Evolutionary conservation across 2,329 filamentous ascomycete genomes (phyloP), one percentile per base, ranked within the genome.

Genomic region (Aureobasidium musti): DNA sequence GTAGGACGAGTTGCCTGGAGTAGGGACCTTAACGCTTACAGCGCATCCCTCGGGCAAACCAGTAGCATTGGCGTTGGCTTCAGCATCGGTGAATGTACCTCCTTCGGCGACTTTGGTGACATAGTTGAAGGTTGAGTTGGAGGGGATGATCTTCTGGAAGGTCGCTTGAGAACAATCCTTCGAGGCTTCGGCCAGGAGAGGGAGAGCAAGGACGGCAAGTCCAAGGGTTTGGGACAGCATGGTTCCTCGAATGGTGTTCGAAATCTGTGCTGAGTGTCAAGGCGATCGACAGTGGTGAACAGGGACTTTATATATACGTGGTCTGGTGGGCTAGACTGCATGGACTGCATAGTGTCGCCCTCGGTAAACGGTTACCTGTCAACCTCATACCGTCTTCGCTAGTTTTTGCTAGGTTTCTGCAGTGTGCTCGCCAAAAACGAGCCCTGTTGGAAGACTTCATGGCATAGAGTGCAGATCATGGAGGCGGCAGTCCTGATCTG

Each of bases 31-130:
- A 50, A 75, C 76, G 6, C 74, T 67, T 11, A 72, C 71, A 54
- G 68, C 71, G 11, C 75, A 70, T 74, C 73, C 71, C 5, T 74
- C 74, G 6, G 78, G 78, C 30, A 76, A 79, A 0, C 68, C 73
- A n/a, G 80, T 78, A 67, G 80, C 80, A 28, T 77, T 77, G 14
- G 77, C 75, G 47, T 79, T 74, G 54, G 73, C 71, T 13, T 72
- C 63, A 0, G 77, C 75, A 10, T 79, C 77, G 11, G 77, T 60
- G 67, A 80, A 80, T 1, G 77, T 79, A 23, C 72, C 70, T 61
- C 78, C 77, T 5, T 72, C 73, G 5, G 70, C 67, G 4, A 80
- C 61, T 8, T 68, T 63, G 8, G 72, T 71, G 4, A 77, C 76
- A 47, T 76, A 79, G 43, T 77, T 75, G 11, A 80, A 74, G n/a